These are phyloP conservation scores for Lyophyllum semitale DNA, from an alignment of 768 basidiomycete genomes.

Conservation along the genomic window DNA sequence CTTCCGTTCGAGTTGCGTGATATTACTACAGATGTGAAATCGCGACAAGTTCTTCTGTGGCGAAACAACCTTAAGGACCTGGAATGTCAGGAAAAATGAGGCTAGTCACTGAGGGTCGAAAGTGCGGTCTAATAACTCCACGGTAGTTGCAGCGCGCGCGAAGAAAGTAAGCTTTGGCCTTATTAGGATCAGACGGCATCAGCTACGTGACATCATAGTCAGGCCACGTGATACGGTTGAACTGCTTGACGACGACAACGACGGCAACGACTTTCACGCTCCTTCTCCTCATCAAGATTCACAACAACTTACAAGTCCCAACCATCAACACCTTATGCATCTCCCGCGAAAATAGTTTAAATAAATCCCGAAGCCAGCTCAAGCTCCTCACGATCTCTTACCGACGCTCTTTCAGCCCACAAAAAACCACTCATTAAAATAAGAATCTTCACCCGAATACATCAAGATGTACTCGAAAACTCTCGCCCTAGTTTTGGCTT, in stretches of 20 bases:
- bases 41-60: too few relatives aligned
- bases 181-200: neutral
- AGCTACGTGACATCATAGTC: neutral
- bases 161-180: too few relatives aligned
- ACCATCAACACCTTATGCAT: slow-evolving; percentile 1
- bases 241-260: slow-evolving; percentile 10
- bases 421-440: too few relatives aligned
- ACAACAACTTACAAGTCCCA: neutral
- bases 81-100: too few relatives aligned
- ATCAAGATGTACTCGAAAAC: slow-evolving; percentile 16
- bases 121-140: too few relatives aligned
- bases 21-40: too few relatives aligned
- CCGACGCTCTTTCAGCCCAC: slow-evolving; percentile 14
- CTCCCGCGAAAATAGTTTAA: neutral
- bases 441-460: neutral
- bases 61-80: too few relatives aligned
- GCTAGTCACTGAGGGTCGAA: too few relatives aligned
- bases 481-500: slow-evolving; percentile 18
- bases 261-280: slow-evolving; percentile 9
- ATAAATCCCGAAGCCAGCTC: neutral
- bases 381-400: slow-evolving; percentile 8
- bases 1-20: too few relatives aligned
- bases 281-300: slow-evolving; percentile 4
- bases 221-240: slow-evolving; percentile 11
- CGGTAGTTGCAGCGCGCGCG: too few relatives aligned